phyloP scores from a whole-genome alignment of 768 basidiomycete species.

The Tubosaeta sp. region DNA sequence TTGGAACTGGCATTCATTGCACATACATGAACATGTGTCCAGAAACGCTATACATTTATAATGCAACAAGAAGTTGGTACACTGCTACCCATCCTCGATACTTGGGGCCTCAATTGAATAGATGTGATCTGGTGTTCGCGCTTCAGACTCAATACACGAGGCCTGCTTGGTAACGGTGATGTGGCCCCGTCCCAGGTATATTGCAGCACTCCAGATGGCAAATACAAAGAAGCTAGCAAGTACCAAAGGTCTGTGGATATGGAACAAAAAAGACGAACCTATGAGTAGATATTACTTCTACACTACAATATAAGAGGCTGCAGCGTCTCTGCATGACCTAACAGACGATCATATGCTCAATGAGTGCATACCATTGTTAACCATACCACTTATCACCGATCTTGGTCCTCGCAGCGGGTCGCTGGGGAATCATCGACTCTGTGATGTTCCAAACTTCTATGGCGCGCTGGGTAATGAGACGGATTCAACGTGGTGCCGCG shows the following conservation, averaged over 20 bases:
- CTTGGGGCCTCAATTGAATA: no score
- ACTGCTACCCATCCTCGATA: no score
- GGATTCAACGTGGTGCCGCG: neutral
- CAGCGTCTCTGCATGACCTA: neutral
- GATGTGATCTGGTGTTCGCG: no score
- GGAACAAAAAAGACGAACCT: neutral
- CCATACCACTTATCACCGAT: conserved; percentile 74
- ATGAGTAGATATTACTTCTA: conserved; percentile 10
- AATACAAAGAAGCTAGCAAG: neutral
- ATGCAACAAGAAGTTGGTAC: no score
- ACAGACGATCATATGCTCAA: neutral
- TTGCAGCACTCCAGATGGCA: neutral
- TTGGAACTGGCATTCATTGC: neutral
- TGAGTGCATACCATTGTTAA: conserved; percentile 20
- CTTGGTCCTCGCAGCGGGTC: conserved; percentile 53
- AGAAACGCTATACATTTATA: no score
- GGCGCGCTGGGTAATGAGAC: conserved; percentile 54
- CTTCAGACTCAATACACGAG: neutral
- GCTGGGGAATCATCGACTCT: conserved; percentile 69
- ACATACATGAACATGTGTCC: no score
- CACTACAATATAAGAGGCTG: conserved; percentile 16
- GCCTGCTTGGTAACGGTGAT: neutral
- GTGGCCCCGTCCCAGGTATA: neutral
- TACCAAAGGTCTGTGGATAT: neutral
- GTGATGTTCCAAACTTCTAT: conserved; percentile 84